phyloP scores from a whole-genome alignment of 345 rosid genomes.

The Anacardium occidentale region DNA sequence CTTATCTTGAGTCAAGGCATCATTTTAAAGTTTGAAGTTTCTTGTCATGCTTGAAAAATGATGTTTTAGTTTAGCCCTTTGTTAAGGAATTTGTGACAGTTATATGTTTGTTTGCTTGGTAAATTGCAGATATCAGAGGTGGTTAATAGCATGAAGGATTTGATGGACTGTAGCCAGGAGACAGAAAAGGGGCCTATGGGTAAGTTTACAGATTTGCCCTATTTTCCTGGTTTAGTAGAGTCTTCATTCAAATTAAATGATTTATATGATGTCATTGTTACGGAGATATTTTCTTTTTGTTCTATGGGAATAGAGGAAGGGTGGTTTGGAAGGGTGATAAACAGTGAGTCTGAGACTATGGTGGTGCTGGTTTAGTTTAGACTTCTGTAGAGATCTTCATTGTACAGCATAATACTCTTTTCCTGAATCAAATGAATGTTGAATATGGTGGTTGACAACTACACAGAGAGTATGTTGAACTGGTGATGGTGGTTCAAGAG shows the following conservation, averaged over 20 bases:
- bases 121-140: slow-evolving; percentile 84
- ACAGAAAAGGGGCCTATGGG: slow-evolving; percentile 94
- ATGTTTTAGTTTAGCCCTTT: neutral
- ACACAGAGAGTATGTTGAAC: neutral
- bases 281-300: neutral
- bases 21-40: too few species aligned
- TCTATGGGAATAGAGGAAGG: neutral
- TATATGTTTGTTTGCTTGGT: neutral
- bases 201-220: slow-evolving; percentile 33
- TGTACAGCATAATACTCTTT: neutral
- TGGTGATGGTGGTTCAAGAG: neutral
- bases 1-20: neutral
- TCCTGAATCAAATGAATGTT: neutral
- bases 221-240: neutral
- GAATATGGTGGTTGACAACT: neutral
- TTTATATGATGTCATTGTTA: neutral
- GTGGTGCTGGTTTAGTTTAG: neutral
- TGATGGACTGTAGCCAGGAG: slow-evolving; percentile 95
- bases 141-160: slow-evolving; percentile 98
- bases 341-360: neutral
- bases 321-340: too few species aligned
- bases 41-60: neutral
- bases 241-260: neutral
- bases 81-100: neutral
- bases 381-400: neutral